A percentile compares a stretch with the other conserved stretches of the same genome.
phyloP scores from a whole-genome alignment of 805 yeast species.

The Lachancea kluyveri region DNA sequence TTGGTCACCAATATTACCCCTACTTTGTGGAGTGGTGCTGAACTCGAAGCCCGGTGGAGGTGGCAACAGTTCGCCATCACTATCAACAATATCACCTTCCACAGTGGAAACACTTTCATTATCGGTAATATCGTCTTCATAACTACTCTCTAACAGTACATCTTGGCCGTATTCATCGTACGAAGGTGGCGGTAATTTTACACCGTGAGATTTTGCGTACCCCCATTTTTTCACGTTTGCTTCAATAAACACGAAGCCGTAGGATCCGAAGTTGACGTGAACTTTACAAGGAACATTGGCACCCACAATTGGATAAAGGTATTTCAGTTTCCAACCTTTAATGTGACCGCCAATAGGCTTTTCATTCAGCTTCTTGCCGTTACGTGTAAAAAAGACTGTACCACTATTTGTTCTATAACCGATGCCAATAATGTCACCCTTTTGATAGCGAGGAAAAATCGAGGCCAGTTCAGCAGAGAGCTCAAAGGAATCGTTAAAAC shows the following conservation, averaged over 20 bases:
- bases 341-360: constrained; percentile 75
- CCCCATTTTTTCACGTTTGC: constrained; percentile 96
- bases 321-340: constrained; percentile 61
- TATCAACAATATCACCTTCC: constrained; percentile 22
- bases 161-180: constrained; percentile 77
- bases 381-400: constrained; percentile 86
- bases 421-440: constrained; percentile 91
- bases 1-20: constrained; percentile 20
- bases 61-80: constrained; percentile 27
- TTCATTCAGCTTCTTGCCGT: constrained; percentile 84
- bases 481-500: constrained; percentile 72
- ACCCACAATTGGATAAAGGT: constrained; percentile 85
- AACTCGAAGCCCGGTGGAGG: constrained; percentile 35
- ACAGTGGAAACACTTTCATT: constrained; percentile 27
- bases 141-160: constrained; percentile 60
- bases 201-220: constrained; percentile 84
- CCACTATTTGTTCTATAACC: constrained; percentile 83
- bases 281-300: constrained; percentile 74
- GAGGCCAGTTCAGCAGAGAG: constrained; percentile 39
- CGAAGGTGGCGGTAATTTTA: constrained; percentile 89
- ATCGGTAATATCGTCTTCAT: constrained; percentile 42
- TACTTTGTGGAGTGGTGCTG: constrained; percentile 21
- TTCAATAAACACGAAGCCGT: constrained; percentile 85
- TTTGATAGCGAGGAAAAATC: constrained; percentile 53
- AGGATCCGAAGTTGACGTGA: constrained; percentile 86